These are phyloP conservation scores for Pythium phragmitis DNA, from an alignment of 352 stramenopile species.

Conservation along the genomic window DNA sequence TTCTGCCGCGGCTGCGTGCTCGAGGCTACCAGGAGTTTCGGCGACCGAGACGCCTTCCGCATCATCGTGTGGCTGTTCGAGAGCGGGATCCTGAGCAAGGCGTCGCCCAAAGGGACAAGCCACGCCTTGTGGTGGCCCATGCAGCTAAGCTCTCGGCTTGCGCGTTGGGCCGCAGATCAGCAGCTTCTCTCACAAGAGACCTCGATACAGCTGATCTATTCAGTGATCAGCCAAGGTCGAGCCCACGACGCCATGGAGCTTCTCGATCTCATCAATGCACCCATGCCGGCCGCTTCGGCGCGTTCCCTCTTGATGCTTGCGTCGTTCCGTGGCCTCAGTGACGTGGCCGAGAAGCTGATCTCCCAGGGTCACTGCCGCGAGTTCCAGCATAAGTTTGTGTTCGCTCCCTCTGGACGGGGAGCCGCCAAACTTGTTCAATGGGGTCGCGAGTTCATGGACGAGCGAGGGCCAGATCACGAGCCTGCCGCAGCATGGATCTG, in stretches of 20 bases:
- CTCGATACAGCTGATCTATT: neutral
- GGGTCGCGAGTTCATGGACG: neutral
- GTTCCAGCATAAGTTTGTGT: neutral
- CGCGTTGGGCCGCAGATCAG: neutral
- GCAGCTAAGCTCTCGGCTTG: neutral
- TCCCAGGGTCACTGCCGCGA: neutral
- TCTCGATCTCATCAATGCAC: neutral
- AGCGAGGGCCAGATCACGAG: neutral
- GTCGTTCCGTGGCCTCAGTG: neutral
- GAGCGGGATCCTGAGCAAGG: neutral
- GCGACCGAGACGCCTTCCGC: slow-evolving; percentile 2
- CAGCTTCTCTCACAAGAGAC: neutral
- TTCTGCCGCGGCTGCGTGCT: neutral
- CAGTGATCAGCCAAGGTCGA: neutral
- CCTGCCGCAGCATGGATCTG: neutral
- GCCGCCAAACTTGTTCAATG: neutral
- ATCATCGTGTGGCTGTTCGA: slow-evolving; percentile 1
- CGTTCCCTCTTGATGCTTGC: neutral
- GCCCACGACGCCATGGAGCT: neutral
- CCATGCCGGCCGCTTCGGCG: neutral
- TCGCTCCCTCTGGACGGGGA: neutral
- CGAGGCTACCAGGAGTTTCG: neutral
- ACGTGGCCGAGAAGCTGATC: neutral
- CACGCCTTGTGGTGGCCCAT: neutral
- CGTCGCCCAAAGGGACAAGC: neutral